Conservation (phyloP, 345 rosid species). For the Zanthoxylum bungeanum region DNA sequence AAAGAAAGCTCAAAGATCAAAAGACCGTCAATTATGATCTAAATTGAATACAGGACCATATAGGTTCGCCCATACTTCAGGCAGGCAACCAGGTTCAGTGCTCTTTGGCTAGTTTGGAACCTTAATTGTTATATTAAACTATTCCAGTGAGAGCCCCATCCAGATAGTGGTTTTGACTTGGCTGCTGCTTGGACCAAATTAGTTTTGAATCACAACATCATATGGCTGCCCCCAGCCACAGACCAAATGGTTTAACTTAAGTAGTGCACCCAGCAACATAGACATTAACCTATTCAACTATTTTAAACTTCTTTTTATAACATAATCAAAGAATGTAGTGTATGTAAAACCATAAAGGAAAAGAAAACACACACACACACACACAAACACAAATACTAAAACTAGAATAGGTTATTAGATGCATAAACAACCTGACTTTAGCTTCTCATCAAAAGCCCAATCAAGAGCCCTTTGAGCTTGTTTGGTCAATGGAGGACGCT, state of each 20-base stretch:
- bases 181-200: not conserved
- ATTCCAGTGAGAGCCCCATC: not conserved
- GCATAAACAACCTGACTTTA: constrained; percentile 64
- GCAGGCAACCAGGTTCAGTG: not conserved
- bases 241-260: not conserved
- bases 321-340: not conserved
- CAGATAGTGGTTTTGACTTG: not conserved
- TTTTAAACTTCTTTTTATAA: not conserved
- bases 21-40: not conserved
- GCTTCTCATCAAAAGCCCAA: constrained; percentile 83
- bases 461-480: constrained; percentile 82
- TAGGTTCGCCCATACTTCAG: not conserved
- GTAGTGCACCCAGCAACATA: not conserved
- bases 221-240: not conserved
- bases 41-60: not conserved
- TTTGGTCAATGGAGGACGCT: constrained; percentile 82
- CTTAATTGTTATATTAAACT: not conserved
- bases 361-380: too few relatives aligned
- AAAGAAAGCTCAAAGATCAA: not conserved
- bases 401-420: not conserved
- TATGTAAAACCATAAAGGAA: not conserved
- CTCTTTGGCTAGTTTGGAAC: not conserved
- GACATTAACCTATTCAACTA: not conserved
- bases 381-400: not conserved
- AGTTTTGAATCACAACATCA: not conserved